phyloP scores from a whole-genome alignment of 2,329 filamentous ascomycete species.

The Penicillium sp. region DNA sequence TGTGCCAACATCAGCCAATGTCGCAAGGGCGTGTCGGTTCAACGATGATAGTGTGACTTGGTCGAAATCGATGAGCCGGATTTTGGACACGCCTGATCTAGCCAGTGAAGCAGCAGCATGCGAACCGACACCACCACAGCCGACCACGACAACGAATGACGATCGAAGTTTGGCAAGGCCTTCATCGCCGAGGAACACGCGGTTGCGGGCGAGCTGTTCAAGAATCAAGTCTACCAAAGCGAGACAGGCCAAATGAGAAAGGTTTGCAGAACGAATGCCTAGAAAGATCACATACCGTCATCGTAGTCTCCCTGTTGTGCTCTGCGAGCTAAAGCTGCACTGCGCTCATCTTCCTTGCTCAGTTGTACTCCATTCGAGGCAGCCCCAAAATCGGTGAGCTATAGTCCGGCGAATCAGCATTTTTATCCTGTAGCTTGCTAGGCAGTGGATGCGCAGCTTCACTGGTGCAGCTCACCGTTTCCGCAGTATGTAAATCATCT shows the following conservation, averaged over 20 bases:
- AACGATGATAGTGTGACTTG: slow-evolving; percentile 93
- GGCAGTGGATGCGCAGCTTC: neutral
- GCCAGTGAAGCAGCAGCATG: slow-evolving; percentile 84
- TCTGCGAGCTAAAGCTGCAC: slow-evolving; percentile 56
- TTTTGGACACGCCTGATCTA: slow-evolving; percentile 80
- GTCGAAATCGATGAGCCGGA: slow-evolving; percentile 93
- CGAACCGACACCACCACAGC: slow-evolving; percentile 90
- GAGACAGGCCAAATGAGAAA: slow-evolving; percentile 1
- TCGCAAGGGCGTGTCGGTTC: slow-evolving; percentile 94
- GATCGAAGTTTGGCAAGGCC: slow-evolving; percentile 76
- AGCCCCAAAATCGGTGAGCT: slow-evolving; percentile 52
- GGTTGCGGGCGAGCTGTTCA: slow-evolving; percentile 90
- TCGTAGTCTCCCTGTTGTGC: slow-evolving; percentile 64
- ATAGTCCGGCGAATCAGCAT: slow-evolving; percentile 39
- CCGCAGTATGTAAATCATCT: slow-evolving; percentile 50
- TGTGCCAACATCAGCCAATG: slow-evolving; percentile 86
- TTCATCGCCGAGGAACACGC: slow-evolving; percentile 80
- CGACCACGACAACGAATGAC: slow-evolving; percentile 84
- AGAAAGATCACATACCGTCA: slow-evolving; percentile 46
- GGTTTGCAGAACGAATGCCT: neutral
- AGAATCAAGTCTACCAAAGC: slow-evolving; percentile 70
- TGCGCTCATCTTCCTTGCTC: slow-evolving; percentile 56
- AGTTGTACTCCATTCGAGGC: slow-evolving; percentile 31
- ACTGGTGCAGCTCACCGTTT: slow-evolving; percentile 40
- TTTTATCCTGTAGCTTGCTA: neutral